These are phyloP conservation scores for Fusarium veterinarium DNA, from an alignment of 2,329 filamentous ascomycete species.

Conservation along the genomic window DNA sequence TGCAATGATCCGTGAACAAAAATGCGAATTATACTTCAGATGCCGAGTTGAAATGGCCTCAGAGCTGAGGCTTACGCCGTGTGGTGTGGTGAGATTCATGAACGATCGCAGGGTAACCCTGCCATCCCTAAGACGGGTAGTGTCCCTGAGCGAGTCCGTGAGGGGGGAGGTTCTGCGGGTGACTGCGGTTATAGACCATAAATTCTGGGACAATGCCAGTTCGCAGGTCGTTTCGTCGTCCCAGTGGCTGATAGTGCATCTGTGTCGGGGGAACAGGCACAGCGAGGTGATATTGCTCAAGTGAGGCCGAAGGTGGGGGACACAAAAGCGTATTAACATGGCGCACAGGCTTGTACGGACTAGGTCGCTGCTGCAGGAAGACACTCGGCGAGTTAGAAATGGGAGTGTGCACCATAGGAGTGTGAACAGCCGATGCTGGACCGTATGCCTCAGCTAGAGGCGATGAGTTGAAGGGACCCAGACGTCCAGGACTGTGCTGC, in stretches of 20 bases:
- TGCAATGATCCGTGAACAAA: slow-evolving; percentile 27
- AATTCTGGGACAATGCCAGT: slow-evolving; percentile 78
- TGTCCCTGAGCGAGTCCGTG: slow-evolving; percentile 48
- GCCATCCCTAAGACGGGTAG: slow-evolving; percentile 51
- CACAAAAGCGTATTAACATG: slow-evolving; percentile 92
- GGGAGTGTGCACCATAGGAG: slow-evolving; percentile 69
- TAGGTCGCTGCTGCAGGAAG: slow-evolving; percentile 88
- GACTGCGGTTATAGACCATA: slow-evolving; percentile 50
- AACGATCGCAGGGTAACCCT: slow-evolving; percentile 23
- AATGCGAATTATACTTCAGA: slow-evolving; percentile 1
- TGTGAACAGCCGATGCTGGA: slow-evolving; percentile 63
- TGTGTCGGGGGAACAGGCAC: slow-evolving; percentile 71
- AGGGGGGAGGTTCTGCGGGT: slow-evolving; percentile 42
- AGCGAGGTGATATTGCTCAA: slow-evolving; percentile 76
- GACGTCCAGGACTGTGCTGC: slow-evolving; percentile 62
- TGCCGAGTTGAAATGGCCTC: slow-evolving; percentile 9
- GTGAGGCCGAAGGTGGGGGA: slow-evolving; percentile 82
- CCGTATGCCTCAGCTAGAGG: slow-evolving; percentile 73
- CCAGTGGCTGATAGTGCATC: slow-evolving; percentile 86
- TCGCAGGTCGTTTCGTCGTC: slow-evolving; percentile 74
- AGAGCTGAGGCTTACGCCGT: neutral
- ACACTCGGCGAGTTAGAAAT: slow-evolving; percentile 86
- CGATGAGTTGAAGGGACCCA: slow-evolving; percentile 68
- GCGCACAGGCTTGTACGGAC: slow-evolving; percentile 91
- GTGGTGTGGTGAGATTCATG: neutral